A percentile compares a stretch with the other conserved stretches of the same genome.
phyloP scores from a whole-genome alignment of 768 basidiomycete genomes.

The Kwoniella mangroviensis region DNA sequence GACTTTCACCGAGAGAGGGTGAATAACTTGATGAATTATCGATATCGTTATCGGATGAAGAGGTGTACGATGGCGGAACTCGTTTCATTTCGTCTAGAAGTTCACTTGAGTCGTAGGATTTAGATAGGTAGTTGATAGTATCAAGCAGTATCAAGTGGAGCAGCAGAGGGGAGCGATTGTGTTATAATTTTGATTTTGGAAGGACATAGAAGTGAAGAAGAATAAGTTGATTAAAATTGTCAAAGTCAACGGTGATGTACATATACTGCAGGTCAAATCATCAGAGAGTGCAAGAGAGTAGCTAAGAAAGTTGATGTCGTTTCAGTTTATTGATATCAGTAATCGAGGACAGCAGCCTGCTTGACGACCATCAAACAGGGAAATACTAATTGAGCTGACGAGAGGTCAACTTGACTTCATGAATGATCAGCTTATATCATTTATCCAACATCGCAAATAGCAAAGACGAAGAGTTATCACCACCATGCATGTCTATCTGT shows the following conservation, averaged over 20 bases:
- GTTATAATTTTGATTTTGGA: too few species aligned
- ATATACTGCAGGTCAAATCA: neutral
- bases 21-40: neutral
- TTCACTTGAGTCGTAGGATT: neutral
- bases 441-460: too few species aligned
- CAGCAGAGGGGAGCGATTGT: too few species aligned
- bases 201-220: too few species aligned
- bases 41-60: neutral
- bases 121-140: too few species aligned
- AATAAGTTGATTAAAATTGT: too few species aligned
- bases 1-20: neutral
- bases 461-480: too few species aligned
- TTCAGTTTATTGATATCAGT: neutral
- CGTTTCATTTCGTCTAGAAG: neutral
- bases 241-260: neutral
- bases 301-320: neutral
- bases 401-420: neutral
- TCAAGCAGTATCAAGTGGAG: too few species aligned
- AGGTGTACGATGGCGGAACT: neutral
- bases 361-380: conserved; percentile 6
- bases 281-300: too few species aligned
- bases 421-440: too few species aligned
- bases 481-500: too few species aligned
- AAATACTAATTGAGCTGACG: neutral
- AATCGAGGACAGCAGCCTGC: neutral